Evolutionary conservation across 768 basidiomycete species (phyloP), one percentile per base, ranked within the genome.

Genomic region (Cystofilobasidium macerans): DNA sequence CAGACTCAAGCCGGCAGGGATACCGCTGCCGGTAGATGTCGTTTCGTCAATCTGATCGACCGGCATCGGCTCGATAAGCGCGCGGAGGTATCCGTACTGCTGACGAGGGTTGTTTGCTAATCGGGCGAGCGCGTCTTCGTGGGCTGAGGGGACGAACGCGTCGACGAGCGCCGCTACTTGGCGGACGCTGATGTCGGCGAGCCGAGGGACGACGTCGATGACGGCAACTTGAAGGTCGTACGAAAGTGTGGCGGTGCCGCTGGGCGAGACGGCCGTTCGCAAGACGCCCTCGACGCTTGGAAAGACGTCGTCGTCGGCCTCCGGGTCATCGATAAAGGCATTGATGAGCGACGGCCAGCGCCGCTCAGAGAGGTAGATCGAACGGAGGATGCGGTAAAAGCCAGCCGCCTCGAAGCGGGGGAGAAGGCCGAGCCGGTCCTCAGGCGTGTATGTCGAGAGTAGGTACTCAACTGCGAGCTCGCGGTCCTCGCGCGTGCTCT

Each of bases 391-490:
- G 43, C 92, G 84, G 75, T 85, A 93, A 78, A 99, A 99, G 0
- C 89, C 86, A 0, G 94, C 92, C 13, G 78, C 72, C 71, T 87
- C 83, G 73, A 97, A 94, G 3, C 90, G 78, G 13, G 73, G 73
- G 45, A 86, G 76, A 61, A 94, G 80, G 26, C 79, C 78, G 28
- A 87, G 85, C 30, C 66, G 36, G 64, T 92, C 85, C 69, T 86
- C 85, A 0, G 94, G 95, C 43, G 84, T 89, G 74, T 95, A 97
- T 0, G 82, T 83, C 1, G 95, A 99, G 22, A 98, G 80, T 36
- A 99, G 83, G 74, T 86, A 95, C 77, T 99, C 95, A 11, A 86
- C 85, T 0, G 95, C 95, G 8, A 99, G 81, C 72, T 99, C 91
- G 18, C 95, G 85, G 76, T 98, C 95, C 73, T 98, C 94, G 30